phyloP scores from a whole-genome alignment of 108 stramenopile species.

The Nannochloropsis gaditana region DNA sequence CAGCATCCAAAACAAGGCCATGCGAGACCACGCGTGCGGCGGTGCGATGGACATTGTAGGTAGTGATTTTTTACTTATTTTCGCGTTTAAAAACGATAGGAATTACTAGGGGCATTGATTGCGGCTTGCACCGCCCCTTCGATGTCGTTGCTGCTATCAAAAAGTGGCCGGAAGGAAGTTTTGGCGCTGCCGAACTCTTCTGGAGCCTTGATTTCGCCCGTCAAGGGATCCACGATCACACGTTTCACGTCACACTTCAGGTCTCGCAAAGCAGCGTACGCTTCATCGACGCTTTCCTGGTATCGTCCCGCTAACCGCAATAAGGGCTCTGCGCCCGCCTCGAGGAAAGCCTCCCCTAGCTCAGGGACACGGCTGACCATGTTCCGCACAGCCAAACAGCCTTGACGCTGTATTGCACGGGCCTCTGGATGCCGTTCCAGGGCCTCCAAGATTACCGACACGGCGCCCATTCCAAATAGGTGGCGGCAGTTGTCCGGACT shows the following conservation, averaged over 20 bases:
- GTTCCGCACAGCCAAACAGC: constrained; percentile 71
- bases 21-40: too few relatives aligned
- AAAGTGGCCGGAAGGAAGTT: not conserved
- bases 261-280: constrained; percentile 80
- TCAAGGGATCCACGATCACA: constrained; percentile 11
- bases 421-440: constrained; percentile 63
- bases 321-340: constrained; percentile 66
- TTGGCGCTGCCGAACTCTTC: not conserved
- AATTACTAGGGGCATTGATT: not conserved
- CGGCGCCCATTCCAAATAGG: constrained; percentile 58
- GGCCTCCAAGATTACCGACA: constrained; percentile 57
- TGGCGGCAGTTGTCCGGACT: constrained; percentile 64
- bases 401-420: constrained; percentile 69
- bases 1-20: too few relatives aligned
- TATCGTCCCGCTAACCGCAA: constrained; percentile 65
- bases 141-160: not conserved
- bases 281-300: constrained; percentile 77
- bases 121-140: not conserved
- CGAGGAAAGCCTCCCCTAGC: constrained; percentile 59
- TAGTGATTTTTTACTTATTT: not conserved
- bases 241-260: constrained; percentile 63
- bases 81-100: not conserved
- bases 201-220: not conserved
- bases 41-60: too few relatives aligned
- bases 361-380: constrained; percentile 61